These are phyloP conservation scores for Neurospora sp. DNA, from an alignment of 2,329 filamentous ascomycete species.

Conservation along the genomic window DNA sequence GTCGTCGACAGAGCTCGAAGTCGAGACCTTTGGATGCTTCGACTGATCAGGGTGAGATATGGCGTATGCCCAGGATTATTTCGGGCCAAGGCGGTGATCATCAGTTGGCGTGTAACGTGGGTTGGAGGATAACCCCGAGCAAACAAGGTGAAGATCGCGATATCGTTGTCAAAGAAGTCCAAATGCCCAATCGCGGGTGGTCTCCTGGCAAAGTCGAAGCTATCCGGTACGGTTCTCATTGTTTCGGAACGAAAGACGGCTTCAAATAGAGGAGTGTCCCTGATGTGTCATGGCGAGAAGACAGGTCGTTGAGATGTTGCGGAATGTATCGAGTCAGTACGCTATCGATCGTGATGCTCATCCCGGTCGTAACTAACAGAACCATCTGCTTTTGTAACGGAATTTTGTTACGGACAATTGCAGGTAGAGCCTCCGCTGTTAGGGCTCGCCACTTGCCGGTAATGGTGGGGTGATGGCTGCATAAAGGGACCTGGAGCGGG, in stretches of 20 bases:
- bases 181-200: no score
- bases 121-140: neutral
- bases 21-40: neutral
- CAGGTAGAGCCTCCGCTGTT: neutral
- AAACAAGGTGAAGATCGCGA: neutral
- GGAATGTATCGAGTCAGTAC: neutral
- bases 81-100: neutral
- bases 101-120: neutral
- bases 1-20: neutral
- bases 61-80: neutral
- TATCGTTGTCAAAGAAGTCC: neutral
- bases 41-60: neutral
- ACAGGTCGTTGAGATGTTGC: neutral
- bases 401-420: neutral
- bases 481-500: neutral
- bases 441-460: neutral
- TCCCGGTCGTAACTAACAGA: neutral
- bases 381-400: fast-evolving
- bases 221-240: neutral
- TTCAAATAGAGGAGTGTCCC: neutral
- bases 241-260: neutral
- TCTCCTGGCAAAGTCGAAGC: no score
- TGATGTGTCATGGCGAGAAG: neutral
- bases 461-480: neutral
- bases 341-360: neutral